A percentile compares a stretch with the other conserved stretches of the same genome.
phyloP scores from a whole-genome alignment of 1,284 basidiomycete genomes.

The Ceratobasidium papillatum region DNA sequence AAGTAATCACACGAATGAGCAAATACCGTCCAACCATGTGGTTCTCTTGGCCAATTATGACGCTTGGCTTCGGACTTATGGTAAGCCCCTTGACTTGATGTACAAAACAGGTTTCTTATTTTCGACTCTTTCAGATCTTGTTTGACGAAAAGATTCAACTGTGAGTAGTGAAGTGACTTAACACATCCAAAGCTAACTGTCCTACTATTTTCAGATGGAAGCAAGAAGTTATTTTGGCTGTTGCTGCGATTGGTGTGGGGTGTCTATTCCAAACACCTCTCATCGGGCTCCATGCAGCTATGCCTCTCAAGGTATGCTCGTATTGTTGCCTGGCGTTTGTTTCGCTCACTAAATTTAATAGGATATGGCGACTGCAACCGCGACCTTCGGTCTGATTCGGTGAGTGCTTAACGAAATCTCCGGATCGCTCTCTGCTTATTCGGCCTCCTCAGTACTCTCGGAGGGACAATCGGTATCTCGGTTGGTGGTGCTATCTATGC shows the following conservation, averaged over 20 bases:
- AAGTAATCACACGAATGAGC: slow-evolving; percentile 49
- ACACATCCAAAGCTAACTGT: neutral
- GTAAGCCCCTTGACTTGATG: neutral
- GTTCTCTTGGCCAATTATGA: slow-evolving; percentile 44
- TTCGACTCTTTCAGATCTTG: slow-evolving; percentile 9
- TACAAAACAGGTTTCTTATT: neutral
- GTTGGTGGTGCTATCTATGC: slow-evolving; percentile 49
- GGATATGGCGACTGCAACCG: slow-evolving; percentile 50
- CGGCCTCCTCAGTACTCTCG: slow-evolving; percentile 45
- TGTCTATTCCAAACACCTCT: slow-evolving; percentile 45
- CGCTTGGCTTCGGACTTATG: slow-evolving; percentile 49
- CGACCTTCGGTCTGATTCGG: slow-evolving; percentile 48
- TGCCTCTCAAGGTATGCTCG: slow-evolving; percentile 47
- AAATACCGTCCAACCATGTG: slow-evolving; percentile 50
- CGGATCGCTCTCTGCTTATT: neutral
- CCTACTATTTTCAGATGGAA: slow-evolving; percentile 38
- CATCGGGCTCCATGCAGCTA: slow-evolving; percentile 48
- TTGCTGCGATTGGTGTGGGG: slow-evolving; percentile 44
- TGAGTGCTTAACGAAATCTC: neutral
- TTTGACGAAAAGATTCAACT: slow-evolving; percentile 30
- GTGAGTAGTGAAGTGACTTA: neutral
- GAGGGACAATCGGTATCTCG: slow-evolving; percentile 50
- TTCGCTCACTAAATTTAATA: neutral
- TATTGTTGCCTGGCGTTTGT: neutral
- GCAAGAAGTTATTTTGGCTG: slow-evolving; percentile 41